These are phyloP conservation scores for Malassezia japonica DNA, from an alignment of 1,284 basidiomycete genomes.

Conservation along the genomic window DNA sequence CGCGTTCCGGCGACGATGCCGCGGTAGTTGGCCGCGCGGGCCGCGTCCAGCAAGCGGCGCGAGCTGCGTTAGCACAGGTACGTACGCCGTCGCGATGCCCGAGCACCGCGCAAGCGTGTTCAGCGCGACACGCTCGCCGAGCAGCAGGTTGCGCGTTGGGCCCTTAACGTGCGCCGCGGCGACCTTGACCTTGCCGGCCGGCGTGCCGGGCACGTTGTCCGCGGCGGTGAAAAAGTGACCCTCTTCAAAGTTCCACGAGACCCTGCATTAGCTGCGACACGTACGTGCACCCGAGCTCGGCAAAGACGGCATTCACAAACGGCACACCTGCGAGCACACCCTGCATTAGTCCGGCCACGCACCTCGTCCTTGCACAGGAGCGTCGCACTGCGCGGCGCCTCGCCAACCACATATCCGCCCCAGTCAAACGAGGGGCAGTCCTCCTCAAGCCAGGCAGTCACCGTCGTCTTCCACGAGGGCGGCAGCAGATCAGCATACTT, in stretches of 20 bases:
- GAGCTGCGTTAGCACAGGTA: conserved; percentile 55
- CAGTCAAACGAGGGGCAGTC: conserved; percentile 96
- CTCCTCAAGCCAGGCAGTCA: conserved; percentile 76
- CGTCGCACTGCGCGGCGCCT: conserved; percentile 72
- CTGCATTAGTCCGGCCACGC: too few species aligned
- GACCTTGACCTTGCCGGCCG: conserved; percentile 54
- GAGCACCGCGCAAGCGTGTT: conserved; percentile 91
- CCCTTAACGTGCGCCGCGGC: conserved; percentile 79
- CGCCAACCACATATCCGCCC: conserved; percentile 92
- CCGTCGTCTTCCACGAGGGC: conserved; percentile 56
- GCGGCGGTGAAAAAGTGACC: conserved; percentile 56
- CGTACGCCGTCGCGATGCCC: conserved; percentile 86
- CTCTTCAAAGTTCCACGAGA: conserved; percentile 84
- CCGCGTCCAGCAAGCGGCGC: conserved; percentile 68
- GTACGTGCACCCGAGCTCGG: conserved; percentile 79
- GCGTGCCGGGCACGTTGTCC: background rate
- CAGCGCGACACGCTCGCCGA: conserved; percentile 87
- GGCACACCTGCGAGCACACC: conserved; percentile 89
- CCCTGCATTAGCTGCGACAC: too few species aligned
- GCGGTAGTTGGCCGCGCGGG: conserved; percentile 66
- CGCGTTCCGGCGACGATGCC: conserved; percentile 89
- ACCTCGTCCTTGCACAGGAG: conserved; percentile 73
- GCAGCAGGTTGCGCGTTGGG: conserved; percentile 73
- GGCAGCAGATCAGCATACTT: conserved; percentile 34
- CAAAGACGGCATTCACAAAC: conserved; percentile 89